Evolutionary conservation across 2,329 filamentous ascomycete species (phyloP).

Genomic region (Colletotrichum lini): DNA sequence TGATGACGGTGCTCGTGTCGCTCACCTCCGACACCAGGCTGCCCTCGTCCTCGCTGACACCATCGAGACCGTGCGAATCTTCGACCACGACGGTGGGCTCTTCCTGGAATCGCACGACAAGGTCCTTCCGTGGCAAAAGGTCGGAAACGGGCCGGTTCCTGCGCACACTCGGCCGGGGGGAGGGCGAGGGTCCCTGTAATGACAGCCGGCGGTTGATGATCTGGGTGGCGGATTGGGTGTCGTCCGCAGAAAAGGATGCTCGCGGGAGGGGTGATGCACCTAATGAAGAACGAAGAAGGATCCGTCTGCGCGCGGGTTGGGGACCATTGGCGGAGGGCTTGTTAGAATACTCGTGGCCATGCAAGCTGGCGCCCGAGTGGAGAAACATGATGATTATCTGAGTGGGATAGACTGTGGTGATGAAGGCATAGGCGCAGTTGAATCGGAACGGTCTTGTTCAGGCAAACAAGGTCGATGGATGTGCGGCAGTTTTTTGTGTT

Average conservation of each 20-base stretch:
- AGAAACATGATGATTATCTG: constrained; percentile 65
- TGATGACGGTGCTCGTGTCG: constrained; percentile 59
- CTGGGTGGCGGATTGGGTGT: constrained; percentile 12
- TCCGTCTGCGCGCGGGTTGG: constrained; percentile 52
- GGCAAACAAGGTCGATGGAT: neutral
- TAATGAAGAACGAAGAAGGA: constrained; percentile 61
- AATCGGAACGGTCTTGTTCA: neutral
- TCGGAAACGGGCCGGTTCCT: constrained; percentile 55
- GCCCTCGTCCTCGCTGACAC: constrained; percentile 65
- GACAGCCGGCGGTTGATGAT: constrained; percentile 31
- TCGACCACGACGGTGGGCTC: constrained; percentile 50
- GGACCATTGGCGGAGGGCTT: constrained; percentile 48
- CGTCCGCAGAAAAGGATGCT: constrained; percentile 29
- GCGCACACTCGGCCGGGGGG: constrained; percentile 40
- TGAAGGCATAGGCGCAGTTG: constrained; percentile 19
- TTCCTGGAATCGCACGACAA: constrained; percentile 64
- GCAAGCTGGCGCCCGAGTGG: constrained; percentile 71
- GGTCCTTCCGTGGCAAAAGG: constrained; percentile 55
- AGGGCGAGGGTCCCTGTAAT: constrained; percentile 28
- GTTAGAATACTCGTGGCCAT: constrained; percentile 72
- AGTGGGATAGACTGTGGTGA: neutral
- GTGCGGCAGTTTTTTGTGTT: constrained; percentile 1
- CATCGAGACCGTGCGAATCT: constrained; percentile 41
- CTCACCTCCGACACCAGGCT: constrained; percentile 63
- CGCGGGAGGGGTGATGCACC: constrained; percentile 42